Evolutionary conservation across 441 rosid species (phyloP), one percentile per base, ranked within the genome.

Genomic region (Populus hybrid): DNA sequence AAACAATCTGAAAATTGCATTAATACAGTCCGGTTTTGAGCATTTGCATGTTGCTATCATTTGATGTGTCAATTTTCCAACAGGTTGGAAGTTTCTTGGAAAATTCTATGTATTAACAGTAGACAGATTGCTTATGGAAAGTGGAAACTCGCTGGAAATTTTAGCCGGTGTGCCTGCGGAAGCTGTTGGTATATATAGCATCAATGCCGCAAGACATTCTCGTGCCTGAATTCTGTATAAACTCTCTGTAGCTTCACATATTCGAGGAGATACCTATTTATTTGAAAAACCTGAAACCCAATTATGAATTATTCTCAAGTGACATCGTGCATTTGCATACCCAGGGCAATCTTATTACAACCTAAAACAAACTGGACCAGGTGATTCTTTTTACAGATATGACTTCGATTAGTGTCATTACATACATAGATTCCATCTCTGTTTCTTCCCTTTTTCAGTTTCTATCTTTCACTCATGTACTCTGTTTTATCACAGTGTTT

Each of bases 321-420:
- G 71, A 26, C 77, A 46, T 28, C 19, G 21, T 42, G 10, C 71
- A 30, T 28, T 75, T 75, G 46, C 71, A 67, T 26, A 67, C 77
- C 71, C 30, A 66, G 7, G 30, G 42, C 71, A 42, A 28, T 40
- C 30, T 53, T 46, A 40, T 5, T 67, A 63, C 77, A 9, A 10
- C 71, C 64, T 9, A 9, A 42, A 67, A 18, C 72, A 28, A 28
- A 42, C 32, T 67, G 35, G 71, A 18, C 7, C 71, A 65, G 77
- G 76, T 74, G 66, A 61, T 10, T 21, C n/a, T 53, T 5, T 53
- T 16, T 18, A 16, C n/a, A 53, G 7, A 53, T 6, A 53, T 53
- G n/a, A 5, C n/a, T 53, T 53, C 1, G 61, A 16, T 53, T 16
- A 5, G 21, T 16, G 61, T 53, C 57, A 50, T 50, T 14, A 50